Evolutionary conservation across 1,284 basidiomycete genomes (phyloP).

Genomic region (Moniliophthora roreri): DNA sequence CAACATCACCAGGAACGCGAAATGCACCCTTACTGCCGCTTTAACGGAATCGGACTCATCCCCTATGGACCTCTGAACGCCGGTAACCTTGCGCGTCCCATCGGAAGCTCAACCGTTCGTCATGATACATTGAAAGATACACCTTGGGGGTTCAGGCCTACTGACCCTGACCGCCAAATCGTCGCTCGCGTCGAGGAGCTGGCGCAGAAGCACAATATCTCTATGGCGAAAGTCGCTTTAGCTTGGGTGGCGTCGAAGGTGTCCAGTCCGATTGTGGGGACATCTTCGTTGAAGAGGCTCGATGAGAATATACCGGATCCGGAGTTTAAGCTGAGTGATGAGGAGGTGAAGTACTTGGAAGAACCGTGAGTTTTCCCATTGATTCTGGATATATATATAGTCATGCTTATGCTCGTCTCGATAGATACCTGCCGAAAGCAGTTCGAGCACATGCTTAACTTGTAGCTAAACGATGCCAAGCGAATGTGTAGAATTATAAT

Average conservation of each 20-base stretch:
- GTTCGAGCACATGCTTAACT: too few species aligned
- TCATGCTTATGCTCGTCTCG: too few species aligned
- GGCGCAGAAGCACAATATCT: constrained; percentile 23
- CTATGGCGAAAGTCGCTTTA: constrained; percentile 27
- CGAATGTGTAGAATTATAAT: too few species aligned
- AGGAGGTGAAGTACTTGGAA: constrained; percentile 15
- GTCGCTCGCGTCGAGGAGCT: constrained; percentile 28
- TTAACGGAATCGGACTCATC: constrained; percentile 28
- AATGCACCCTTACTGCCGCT: constrained; percentile 14
- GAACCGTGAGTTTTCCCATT: constrained; percentile 8
- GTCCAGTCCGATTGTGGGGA: constrained; percentile 25
- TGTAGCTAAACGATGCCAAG: too few species aligned
- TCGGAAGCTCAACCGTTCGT: constrained; percentile 11
- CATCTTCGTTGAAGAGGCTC: constrained; percentile 13
- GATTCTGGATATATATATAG: background rate
- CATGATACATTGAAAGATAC: constrained; percentile 5
- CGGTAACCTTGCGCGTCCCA: constrained; percentile 16
- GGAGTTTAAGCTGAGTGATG: constrained; percentile 3
- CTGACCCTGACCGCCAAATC: constrained; percentile 21
- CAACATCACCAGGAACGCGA: constrained; percentile 8
- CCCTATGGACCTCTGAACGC: constrained; percentile 14
- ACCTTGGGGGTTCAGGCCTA: constrained; percentile 1
- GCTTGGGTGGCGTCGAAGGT: constrained; percentile 26
- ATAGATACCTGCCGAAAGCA: too few species aligned
- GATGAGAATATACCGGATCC: constrained; percentile 10